phyloP scores from a whole-genome alignment of 1,284 basidiomycete species.

The Veloboletus limbatus region DNA sequence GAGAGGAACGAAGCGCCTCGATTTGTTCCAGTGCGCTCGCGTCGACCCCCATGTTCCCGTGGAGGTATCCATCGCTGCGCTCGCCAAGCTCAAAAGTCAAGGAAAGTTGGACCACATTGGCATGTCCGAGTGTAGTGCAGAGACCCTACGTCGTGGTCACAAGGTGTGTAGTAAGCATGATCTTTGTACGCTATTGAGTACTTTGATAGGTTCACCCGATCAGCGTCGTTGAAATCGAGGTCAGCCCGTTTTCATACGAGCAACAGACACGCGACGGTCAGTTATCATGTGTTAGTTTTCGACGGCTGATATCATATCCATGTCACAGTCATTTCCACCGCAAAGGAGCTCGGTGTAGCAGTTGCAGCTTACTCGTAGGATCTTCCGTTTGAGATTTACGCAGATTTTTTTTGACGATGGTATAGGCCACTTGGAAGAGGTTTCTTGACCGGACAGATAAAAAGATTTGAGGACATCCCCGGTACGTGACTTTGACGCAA shows the following conservation, averaged over 20 bases:
- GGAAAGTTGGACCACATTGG: constrained; percentile 53
- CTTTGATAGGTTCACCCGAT: constrained; percentile 42
- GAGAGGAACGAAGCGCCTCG: constrained; percentile 45
- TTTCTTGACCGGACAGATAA: constrained; percentile 52
- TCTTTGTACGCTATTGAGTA: neutral
- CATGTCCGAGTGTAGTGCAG: constrained; percentile 49
- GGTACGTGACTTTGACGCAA: constrained; percentile 8
- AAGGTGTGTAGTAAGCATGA: constrained; percentile 21
- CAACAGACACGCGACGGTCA: constrained; percentile 40
- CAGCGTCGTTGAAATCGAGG: constrained; percentile 51
- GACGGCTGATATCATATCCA: constrained; percentile 15
- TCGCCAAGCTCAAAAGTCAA: constrained; percentile 37
- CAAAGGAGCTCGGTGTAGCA: constrained; percentile 46
- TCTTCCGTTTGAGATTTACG: neutral
- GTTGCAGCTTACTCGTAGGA: constrained; percentile 53
- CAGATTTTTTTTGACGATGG: neutral
- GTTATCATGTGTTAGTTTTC: neutral
- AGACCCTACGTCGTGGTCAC: constrained; percentile 48
- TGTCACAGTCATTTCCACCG: constrained; percentile 37
- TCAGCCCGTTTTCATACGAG: constrained; percentile 50
- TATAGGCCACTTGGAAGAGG: constrained; percentile 56
- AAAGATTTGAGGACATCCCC: constrained; percentile 47
- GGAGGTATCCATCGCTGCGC: constrained; percentile 36
- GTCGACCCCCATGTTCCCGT: constrained; percentile 38
- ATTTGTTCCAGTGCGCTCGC: constrained; percentile 48